Evolutionary conservation across 192 early-diverging fungal species (phyloP), one percentile per base, ranked within the genome.

Genomic region (Umbelopsis sp.): DNA sequence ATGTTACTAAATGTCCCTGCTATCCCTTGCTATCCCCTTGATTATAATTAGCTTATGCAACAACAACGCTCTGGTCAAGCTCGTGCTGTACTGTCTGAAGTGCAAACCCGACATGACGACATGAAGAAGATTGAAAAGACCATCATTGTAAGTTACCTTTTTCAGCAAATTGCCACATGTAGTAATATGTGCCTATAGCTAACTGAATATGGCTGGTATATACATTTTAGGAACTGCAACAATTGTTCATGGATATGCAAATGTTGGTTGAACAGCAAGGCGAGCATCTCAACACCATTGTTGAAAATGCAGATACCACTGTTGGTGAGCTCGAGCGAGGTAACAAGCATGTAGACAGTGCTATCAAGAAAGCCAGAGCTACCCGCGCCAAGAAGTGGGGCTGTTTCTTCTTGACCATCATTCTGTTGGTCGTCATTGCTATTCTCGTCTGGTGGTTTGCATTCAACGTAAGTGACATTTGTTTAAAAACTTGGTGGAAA

Each of bases 241-340:
- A 93, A 81, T 78, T 95, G 46, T 95, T 94, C 66, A 83, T 89
- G 55, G 93, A 95, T 71, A 92, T 95, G 92, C 83, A 91, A 35
- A 88, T 93, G 10, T 78, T 94, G 18, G 89, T 94, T 2, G 82
- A 84, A 47, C 83, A 85, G 12, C 93, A 94, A 68, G 92, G 86
- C 15, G 85, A 91, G 30, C 71, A 90, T 37, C 69, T 95, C 46
- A 81, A 89, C 66, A 79, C 87, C 33, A 87, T 93, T 23, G 91
- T 90, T 75, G 72, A 82, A 12, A 82, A 91, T 65, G 82, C 87
- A 1, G 70, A 82, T 8, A 51, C 18, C 13, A 71, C 68, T 44
- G 65, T 21, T 15, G 21, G n/a, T n/a, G 64, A 75, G 20, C 33
- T 75, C 8, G 69, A 75, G 49, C 44, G 66, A 49, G 74, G 69